phyloP scores from a whole-genome alignment of 148 eudicot genomes.

The Cornus florida region DNA sequence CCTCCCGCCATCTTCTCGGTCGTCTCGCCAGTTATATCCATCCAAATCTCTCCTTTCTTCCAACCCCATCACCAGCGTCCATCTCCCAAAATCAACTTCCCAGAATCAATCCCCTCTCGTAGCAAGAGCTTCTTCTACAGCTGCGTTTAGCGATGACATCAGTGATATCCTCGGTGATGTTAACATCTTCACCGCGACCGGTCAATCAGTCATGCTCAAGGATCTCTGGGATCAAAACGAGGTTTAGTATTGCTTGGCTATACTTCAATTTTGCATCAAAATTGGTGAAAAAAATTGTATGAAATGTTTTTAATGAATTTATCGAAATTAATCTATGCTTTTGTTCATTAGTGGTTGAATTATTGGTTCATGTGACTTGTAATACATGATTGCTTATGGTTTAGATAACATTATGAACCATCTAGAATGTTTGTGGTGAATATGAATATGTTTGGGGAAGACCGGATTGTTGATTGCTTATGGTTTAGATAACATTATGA shows the following conservation, averaged over 20 bases:
- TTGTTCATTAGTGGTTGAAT: too few species aligned
- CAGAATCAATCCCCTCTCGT: slow-evolving; percentile 18
- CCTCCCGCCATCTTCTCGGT: background rate
- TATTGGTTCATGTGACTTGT: too few species aligned
- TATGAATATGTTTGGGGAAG: too few species aligned
- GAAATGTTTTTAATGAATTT: too few species aligned
- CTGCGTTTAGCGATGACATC: slow-evolving; percentile 30
- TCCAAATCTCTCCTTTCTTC: slow-evolving; percentile 11
- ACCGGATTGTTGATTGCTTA: too few species aligned
- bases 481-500: too few species aligned
- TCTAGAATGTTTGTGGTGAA: too few species aligned
- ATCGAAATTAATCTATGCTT: too few species aligned
- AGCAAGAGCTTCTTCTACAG: slow-evolving; percentile 36
- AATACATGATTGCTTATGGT: too few species aligned
- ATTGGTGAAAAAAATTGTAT: too few species aligned
- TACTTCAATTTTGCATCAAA: too few species aligned
- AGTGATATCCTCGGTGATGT: slow-evolving; percentile 56
- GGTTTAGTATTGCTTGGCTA: slow-evolving; percentile 27
- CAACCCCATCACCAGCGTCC: slow-evolving; percentile 8
- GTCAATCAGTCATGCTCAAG: slow-evolving; percentile 60
- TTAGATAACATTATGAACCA: too few species aligned
- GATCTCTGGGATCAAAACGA: slow-evolving; percentile 86
- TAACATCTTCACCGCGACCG: slow-evolving; percentile 61
- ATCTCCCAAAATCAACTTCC: slow-evolving; percentile 5
- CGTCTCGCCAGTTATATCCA: background rate